Conservation (phyloP, 345 rosid genomes). For the Eucalyptus lansdowneana region DNA sequence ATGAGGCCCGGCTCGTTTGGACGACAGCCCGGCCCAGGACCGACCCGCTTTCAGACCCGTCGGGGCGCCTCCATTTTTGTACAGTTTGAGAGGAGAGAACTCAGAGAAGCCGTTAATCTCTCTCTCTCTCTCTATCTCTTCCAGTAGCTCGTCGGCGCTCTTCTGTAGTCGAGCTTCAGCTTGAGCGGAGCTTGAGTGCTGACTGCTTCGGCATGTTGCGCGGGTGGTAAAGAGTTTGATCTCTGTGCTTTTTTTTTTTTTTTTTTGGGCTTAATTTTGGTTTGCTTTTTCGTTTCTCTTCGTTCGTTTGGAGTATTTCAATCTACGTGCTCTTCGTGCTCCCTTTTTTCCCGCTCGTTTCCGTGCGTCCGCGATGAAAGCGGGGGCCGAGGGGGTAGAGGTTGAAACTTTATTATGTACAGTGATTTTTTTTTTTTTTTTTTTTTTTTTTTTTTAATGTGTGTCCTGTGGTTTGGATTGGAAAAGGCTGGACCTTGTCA, state of each 20-base stretch:
- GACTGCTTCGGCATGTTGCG: background rate
- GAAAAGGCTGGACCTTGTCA: background rate
- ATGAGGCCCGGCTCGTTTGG: background rate
- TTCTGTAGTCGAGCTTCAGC: background rate
- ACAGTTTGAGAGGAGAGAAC: background rate
- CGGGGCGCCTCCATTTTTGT: background rate
- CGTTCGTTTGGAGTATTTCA: background rate
- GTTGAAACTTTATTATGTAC: background rate
- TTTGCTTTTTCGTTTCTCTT: background rate
- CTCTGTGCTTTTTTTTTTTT: background rate
- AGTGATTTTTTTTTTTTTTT: background rate
- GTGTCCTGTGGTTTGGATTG: background rate
- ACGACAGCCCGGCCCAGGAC: background rate
- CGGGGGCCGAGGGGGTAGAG: background rate
- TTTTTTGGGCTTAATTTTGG: background rate
- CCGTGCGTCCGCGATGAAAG: background rate
- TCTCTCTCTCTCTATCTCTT: background rate
- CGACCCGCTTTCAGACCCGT: background rate
- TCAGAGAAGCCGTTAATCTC: background rate
- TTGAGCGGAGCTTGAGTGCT: background rate
- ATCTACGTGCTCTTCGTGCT: background rate
- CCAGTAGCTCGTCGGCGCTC: background rate
- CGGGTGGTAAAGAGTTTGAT: background rate
- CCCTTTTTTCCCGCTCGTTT: background rate
- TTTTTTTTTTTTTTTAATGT: background rate